Conservation (phyloP, 2,329 filamentous ascomycete species). For the Didymella lethalis region DNA sequence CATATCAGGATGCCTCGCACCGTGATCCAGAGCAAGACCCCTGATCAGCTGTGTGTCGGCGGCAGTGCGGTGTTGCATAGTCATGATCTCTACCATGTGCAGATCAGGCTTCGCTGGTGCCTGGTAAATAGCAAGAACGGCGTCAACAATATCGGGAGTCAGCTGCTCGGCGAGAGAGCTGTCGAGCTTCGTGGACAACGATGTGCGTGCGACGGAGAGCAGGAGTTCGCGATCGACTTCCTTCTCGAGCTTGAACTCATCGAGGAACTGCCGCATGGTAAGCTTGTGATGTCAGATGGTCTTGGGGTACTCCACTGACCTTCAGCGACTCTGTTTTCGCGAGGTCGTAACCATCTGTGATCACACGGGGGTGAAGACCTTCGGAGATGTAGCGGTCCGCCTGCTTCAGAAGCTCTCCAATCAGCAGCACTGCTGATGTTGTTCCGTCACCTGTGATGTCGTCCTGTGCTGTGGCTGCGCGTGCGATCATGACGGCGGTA, state of each 20-base stretch:
- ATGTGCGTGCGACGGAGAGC: slow-evolving; percentile 90
- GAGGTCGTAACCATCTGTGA: slow-evolving; percentile 97
- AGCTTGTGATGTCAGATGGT: slow-evolving; percentile 1
- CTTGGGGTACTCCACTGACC: slow-evolving; percentile 55
- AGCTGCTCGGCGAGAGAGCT: slow-evolving; percentile 86
- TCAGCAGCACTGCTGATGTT: slow-evolving; percentile 92
- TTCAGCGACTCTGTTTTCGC: slow-evolving; percentile 92
- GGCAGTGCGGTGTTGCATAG: slow-evolving; percentile 97
- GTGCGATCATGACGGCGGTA: slow-evolving; percentile 84
- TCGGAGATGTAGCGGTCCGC: slow-evolving; percentile 95
- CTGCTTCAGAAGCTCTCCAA: slow-evolving; percentile 97
- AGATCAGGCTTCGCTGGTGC: slow-evolving; percentile 90
- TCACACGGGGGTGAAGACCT: slow-evolving; percentile 94
- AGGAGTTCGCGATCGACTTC: slow-evolving; percentile 94
- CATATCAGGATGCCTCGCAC: slow-evolving; percentile 97
- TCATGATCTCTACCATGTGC: slow-evolving; percentile 99
- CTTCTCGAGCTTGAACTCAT: slow-evolving; percentile 87
- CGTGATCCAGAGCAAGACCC: slow-evolving; percentile 91
- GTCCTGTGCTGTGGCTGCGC: slow-evolving; percentile 94
- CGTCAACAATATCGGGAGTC: slow-evolving; percentile 94
- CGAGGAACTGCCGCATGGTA: slow-evolving; percentile 73
- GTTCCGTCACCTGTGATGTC: slow-evolving; percentile 98
- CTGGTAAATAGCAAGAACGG: slow-evolving; percentile 92
- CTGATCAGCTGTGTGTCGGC: slow-evolving; percentile 96
- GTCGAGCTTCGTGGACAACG: slow-evolving; percentile 94